These are phyloP conservation scores for Sistotremastrum niveocremeum DNA, from an alignment of 768 basidiomycete genomes.

Conservation along the genomic window DNA sequence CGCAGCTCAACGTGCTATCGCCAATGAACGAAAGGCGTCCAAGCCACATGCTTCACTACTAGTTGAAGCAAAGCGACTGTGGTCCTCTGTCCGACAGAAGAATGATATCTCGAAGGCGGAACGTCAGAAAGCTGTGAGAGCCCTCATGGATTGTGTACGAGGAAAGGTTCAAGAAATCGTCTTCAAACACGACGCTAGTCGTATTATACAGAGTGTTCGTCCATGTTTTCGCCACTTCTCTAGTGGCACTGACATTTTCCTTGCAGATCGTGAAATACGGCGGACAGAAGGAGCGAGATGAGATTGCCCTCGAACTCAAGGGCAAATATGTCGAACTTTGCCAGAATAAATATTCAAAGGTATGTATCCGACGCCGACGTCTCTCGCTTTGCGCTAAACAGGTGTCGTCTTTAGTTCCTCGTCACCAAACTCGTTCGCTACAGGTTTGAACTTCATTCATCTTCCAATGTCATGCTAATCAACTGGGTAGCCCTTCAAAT, in stretches of 20 bases:
- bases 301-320: constrained; percentile 73
- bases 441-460: constrained; percentile 4
- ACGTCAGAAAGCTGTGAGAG: constrained; percentile 58
- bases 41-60: constrained; percentile 68
- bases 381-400: not conserved
- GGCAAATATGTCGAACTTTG: constrained; percentile 66
- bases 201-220: constrained; percentile 53
- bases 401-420: constrained; percentile 41
- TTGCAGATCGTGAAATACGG: constrained; percentile 62
- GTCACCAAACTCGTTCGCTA: constrained; percentile 64
- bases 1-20: constrained; percentile 51
- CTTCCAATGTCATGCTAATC: not conserved
- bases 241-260: not conserved
- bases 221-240: not conserved
- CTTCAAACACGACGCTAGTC: constrained; percentile 85
- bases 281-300: constrained; percentile 54
- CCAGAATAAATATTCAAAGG: constrained; percentile 87
- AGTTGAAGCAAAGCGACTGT: constrained; percentile 57
- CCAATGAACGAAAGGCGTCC: constrained; percentile 56
- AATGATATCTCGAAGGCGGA: constrained; percentile 47
- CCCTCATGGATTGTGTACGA: constrained; percentile 63
- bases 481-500: constrained; percentile 45
- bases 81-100: constrained; percentile 65
- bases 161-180: constrained; percentile 79
- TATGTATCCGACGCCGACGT: constrained; percentile 16